Evolutionary conservation across 2,329 filamentous ascomycete species (phyloP), one percentile per base, ranked within the genome.

Genomic region (Chlorencoelia australis): DNA sequence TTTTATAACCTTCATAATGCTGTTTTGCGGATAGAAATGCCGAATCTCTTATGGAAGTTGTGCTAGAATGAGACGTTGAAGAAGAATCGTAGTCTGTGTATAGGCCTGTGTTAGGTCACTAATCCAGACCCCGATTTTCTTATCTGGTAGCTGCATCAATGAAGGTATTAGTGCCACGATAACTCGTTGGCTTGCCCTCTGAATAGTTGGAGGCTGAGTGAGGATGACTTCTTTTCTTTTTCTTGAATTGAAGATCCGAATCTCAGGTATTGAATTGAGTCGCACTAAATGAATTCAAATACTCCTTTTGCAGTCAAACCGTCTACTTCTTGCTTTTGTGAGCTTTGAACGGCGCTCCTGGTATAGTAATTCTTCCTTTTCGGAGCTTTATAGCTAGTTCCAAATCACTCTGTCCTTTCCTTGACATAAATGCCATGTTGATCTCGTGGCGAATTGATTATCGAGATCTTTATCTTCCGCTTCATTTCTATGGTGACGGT

Each of bases 251-350:
- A n/a, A n/a, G n/a, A n/a, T n/a, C n/a, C n/a, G n/a, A n/a, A n/a
- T n/a, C n/a, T n/a, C n/a, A n/a, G n/a, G n/a, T n/a, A n/a, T 28
- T 21, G 17, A 19, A 5, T 37, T 30, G 10, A 6, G 13, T 20
- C 26, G 14, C 14, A 29, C 13, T 29, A 13, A 7, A n/a, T 15
- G 13, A 29, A 29, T 11, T 22, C n/a, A 29, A 37, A 39, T 4
- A 33, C 20, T 33, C 21, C 20, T 24, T 21, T 39, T 17, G 22
- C 19, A 15, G 28, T 7, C 15, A 33, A 21, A 9, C 30, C 22
- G 21, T 22, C 15, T 4, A 39, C 15, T 34, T 33, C 22, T 8
- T 13, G 4, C 13, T 34, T 4, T 26, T 26, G 29, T 5, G 18
- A 39, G 6, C 8, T 11, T 38, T 13, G 18, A 38, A 25, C 13